A percentile compares a stretch with the other conserved stretches of the same genome.
These are phyloP conservation scores for Backusella tarrabulga DNA, from an alignment of 192 early-diverging fungal species.

Conservation along the genomic window DNA sequence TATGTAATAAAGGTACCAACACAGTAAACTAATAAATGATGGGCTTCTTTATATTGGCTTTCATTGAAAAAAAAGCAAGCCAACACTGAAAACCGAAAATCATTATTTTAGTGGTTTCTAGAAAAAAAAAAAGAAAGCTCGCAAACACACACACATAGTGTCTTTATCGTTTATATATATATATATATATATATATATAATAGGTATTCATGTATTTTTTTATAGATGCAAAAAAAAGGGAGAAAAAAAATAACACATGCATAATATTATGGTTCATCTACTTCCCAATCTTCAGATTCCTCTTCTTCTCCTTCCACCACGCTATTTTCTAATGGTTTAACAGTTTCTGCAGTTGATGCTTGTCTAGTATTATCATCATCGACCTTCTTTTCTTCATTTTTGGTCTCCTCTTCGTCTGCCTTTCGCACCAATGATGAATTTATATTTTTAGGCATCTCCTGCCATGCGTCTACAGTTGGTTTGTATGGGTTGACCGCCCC, in stretches of 20 bases:
- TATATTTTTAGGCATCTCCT: neutral
- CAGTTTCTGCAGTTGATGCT: neutral
- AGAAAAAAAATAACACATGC: neutral
- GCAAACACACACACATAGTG: too few species aligned
- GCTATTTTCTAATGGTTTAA: neutral
- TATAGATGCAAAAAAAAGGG: neutral
- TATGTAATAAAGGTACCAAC: too few species aligned
- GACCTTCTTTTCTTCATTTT: neutral
- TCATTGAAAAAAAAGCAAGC: too few species aligned
- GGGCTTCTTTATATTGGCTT: too few species aligned
- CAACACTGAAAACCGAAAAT: too few species aligned
- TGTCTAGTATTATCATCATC: neutral
- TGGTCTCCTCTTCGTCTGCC: neutral
- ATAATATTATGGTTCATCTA: neutral
- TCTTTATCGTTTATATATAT: neutral
- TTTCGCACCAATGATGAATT: neutral
- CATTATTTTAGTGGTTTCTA: too few species aligned
- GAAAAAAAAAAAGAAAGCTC: too few species aligned
- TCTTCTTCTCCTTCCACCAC: neutral
- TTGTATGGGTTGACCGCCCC: neutral
- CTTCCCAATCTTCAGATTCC: slow-evolving; percentile 5
- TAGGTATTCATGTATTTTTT: too few species aligned
- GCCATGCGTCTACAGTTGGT: neutral
- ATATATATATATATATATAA: neutral
- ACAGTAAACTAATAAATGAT: too few species aligned